Percentiles rank a stretch among this genome's conserved stretches.
These are phyloP conservation scores for Chytridiales sp. DNA, from an alignment of 371 early-diverging fungal species.

Conservation along the genomic window DNA sequence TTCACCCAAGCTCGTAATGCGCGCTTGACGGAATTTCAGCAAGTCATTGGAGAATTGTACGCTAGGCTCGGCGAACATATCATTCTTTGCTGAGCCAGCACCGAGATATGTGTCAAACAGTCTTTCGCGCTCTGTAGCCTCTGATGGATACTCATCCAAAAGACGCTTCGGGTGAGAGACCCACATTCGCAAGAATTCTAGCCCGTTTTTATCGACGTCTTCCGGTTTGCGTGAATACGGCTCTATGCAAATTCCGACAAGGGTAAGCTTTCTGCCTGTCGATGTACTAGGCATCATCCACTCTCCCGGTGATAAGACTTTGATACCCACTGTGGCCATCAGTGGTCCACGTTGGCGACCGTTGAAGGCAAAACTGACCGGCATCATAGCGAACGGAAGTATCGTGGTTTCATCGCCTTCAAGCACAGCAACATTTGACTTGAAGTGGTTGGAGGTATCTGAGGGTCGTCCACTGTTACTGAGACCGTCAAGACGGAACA, in stretches of 20 bases:
- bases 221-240: constrained; percentile 41
- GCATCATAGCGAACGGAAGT: constrained; percentile 31
- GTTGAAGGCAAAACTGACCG: constrained; percentile 41
- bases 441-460: constrained; percentile 8
- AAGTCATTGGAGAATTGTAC: constrained; percentile 36
- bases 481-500: constrained; percentile 29
- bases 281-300: constrained; percentile 28
- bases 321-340: constrained; percentile 30
- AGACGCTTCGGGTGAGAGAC: constrained; percentile 51
- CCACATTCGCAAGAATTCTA: constrained; percentile 52
- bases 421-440: too few relatives aligned
- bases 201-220: constrained; percentile 47
- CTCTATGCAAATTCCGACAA: constrained; percentile 55
- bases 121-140: constrained; percentile 29
- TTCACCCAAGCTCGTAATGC: neutral
- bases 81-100: constrained; percentile 11
- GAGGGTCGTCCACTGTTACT: too few relatives aligned
- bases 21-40: constrained; percentile 33
- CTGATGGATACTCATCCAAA: constrained; percentile 44
- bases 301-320: constrained; percentile 33
- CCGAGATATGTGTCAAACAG: constrained; percentile 32
- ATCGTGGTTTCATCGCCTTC: constrained; percentile 18
- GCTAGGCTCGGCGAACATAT: constrained; percentile 18
- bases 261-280: constrained; percentile 28
- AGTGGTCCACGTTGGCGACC: constrained; percentile 42